Base-by-base conservation (phyloP, 2,329 filamentous ascomycete species). In the Trichoderma sp. region DNA sequence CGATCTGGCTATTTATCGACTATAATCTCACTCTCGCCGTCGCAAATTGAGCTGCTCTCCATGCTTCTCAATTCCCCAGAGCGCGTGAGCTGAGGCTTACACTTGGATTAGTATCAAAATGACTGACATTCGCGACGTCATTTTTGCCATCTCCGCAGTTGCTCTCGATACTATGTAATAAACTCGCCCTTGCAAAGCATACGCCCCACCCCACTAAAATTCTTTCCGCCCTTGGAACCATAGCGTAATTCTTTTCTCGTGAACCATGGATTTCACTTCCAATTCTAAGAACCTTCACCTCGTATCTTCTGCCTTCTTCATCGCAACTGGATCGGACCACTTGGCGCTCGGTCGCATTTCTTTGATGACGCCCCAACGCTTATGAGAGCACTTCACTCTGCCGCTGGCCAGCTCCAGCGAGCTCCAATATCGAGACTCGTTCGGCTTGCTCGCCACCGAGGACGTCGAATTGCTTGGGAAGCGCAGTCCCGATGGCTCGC, bases 371-470 rank as follows among this genome's bases (percentile, higher is more conserved):
- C 60, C 63, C 65, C 60, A 52, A 64, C 67, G 70, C 68, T 67
- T 70, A 71, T 78, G 72, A 74, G 70, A 70, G 76, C 77, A 72
- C 74, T 80, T 54, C 67, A 70, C 69, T 70, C 73, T 66, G 71
- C 72, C 65, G 73, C 74, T 75, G 76, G 80, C 70, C 79, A 75
- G 68, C 70, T 82, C 71, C 76, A 77, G 75, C 79, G 78, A 75
- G 78, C 78, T 71, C 74, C 81, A 64, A 79, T 79, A 53, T 78
- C 82, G 70, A 80, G 79, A 78, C 84, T 86, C 76, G 78, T 84
- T 71, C 84, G 82, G 70, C 79, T 86, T 69, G 85, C 80, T 76
- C 85, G 77, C 73, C 81, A 83, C 72, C 80, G 81, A 59, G 64
- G 64, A 22, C n/a, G 42, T 64, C 80, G 79, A 69, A 76, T 74